Evolutionary conservation across 805 yeast genomes (phyloP), one percentile per base, ranked within the genome.

Genomic region (Hyphopichia homilentoma): DNA sequence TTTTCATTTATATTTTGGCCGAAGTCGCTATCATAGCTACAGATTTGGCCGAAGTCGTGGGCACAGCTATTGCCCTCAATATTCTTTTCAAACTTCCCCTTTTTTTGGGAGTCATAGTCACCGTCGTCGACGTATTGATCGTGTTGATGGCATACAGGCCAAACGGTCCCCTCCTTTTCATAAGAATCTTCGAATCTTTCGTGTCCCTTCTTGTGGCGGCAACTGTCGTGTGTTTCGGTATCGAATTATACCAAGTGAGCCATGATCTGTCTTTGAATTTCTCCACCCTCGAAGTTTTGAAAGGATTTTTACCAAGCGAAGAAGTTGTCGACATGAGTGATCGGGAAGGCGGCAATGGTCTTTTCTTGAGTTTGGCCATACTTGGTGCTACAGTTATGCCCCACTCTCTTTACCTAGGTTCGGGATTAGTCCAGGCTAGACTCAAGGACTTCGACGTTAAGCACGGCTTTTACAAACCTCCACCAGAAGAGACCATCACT

Each of bases 301-400:
- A 40, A 36, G 56, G 66, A 9, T 87, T 79, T 48, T 75, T 54
- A 23, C 81, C 81, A n/a, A 70, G 77, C 7, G 58, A 52, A n/a
- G 69, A 77, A 25, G 54, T 53, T 6, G 42, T 54, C 3, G 59
- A 52, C 30, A 39, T 48, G 46, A 33, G 66, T 77, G 34, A 58
- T 65, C 17, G 79, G 78, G 45, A 47, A 34, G 57, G 76, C 72
- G 48, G 70, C 14, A 56, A 61, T 40, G 93, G 95, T 0, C 59
- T 84, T 18, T 87, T 80, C 49, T 61, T 86, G 14, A 77, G 90
- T 16, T 67, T 89, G 44, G 96, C 95, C 16, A 84, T 88, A 30
- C 66, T 87, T 33, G 96, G 96, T 16, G 96, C 96, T 7, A 88
- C 96, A 0, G 96, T 88, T 16, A 88, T 88, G 96, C 96, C 96